Base-by-base conservation (phyloP, 495 filamentous ascomycete genomes). In the Penicillium dipodomyicola region DNA sequence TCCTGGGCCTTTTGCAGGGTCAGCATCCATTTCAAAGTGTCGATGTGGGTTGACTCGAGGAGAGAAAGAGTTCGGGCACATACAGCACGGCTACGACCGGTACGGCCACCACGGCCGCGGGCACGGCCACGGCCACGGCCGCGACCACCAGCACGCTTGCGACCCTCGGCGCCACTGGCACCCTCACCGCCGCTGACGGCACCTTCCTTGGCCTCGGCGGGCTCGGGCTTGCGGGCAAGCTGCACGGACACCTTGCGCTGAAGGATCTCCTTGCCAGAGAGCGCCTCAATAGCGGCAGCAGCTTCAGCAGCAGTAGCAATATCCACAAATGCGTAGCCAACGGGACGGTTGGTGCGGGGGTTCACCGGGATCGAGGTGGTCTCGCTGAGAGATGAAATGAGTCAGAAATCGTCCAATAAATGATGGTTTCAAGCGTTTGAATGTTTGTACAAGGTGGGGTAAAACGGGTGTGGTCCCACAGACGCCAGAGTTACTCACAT, bases 241-340 rank as follows among this genome's bases (percentile, higher is more conserved):
- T 99, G 94, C 52, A 99, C 95, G 7, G 92, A 97, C 63, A 99
- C 94, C 86, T 97, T 97, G 71, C 94, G 91, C 72, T 96, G 89
- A 40, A 96, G 84, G 66, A 99, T 91, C 76, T 93, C 90, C 78
- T 97, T 92, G 68, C 94, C 92, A 58, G 93, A 97, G 46, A 99
- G 88, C 72, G 94, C 89, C 65, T 80, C 80, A 65, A 99, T 97
- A 65, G 94, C 94, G 70, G 90, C 88, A 72, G 96, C 89, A 54
- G 94, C 94, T 78, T 99, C 95, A 57, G 82, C 82, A 42, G 95
- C 90, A 51, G 93, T 96, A 44, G 89, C 92, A 47, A 99, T 87
- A 67, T 97, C 94, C 66, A 99, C 94, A 72, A 99, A 99, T 67
- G 94, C 94, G 72, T 99, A 99, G 60, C 94, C 94, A 73, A 99